A percentile compares a stretch with the other conserved stretches of the same genome.
phyloP scores from a whole-genome alignment of 1,139 yeast species.

The Scheffersomyces parashehatae region DNA sequence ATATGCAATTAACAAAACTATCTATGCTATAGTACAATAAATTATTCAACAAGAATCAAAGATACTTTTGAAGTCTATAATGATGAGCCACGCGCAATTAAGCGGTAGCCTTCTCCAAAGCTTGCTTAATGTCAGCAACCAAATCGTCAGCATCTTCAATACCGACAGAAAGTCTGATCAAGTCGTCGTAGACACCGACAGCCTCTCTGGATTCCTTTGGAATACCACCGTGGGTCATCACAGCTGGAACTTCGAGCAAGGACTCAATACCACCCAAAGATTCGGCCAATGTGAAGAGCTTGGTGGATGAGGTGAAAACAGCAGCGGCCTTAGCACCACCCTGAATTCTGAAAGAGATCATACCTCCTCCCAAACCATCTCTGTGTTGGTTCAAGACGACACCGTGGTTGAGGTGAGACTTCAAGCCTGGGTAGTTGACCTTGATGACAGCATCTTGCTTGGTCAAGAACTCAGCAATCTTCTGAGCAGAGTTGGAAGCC shows the following conservation, averaged over 20 bases:
- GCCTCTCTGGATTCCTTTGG: constrained; percentile 79
- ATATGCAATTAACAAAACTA: too few species aligned
- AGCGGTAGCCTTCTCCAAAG: constrained; percentile 43
- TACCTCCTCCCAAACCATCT: constrained; percentile 87
- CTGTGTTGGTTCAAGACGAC: constrained; percentile 77
- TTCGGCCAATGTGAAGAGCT: constrained; percentile 83
- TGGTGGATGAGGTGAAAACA: constrained; percentile 70
- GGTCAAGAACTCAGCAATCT: constrained; percentile 68
- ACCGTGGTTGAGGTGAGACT: constrained; percentile 61
- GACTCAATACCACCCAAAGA: constrained; percentile 91
- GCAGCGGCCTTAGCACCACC: constrained; percentile 83
- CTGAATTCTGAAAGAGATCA: constrained; percentile 82
- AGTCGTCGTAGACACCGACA: constrained; percentile 79
- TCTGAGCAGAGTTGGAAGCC: constrained; percentile 65
- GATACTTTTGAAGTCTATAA: too few species aligned
- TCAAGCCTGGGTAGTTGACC: constrained; percentile 83
- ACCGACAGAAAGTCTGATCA: constrained; percentile 83
- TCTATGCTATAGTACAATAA: too few species aligned
- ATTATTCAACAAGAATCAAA: too few species aligned
- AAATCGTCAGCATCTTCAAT: constrained; percentile 82
- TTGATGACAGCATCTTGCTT: constrained; percentile 53
- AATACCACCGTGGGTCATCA: constrained; percentile 93
- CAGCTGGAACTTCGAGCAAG: constrained; percentile 84
- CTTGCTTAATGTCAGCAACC: constrained; percentile 71
- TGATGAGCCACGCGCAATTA: background rate